A percentile compares a stretch with the other conserved stretches of the same genome.
phyloP scores from a whole-genome alignment of 1,139 yeast species.

The Hyphopichia pseudoburtonii region DNA sequence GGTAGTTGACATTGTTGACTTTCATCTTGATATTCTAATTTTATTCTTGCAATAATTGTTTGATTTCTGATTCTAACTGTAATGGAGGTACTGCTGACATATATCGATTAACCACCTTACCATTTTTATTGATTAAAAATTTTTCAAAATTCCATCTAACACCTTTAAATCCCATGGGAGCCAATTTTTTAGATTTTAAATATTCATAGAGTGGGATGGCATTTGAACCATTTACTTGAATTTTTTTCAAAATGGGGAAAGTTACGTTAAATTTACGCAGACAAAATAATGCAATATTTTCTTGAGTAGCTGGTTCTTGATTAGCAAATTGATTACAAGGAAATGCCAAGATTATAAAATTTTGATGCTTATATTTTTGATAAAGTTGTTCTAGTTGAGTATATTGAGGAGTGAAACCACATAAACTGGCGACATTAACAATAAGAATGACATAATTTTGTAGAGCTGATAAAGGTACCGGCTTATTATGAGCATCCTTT shows the following conservation, averaged over 20 bases:
- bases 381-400: constrained; percentile 33
- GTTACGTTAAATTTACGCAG: constrained; percentile 60
- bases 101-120: constrained; percentile 71
- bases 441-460: constrained; percentile 36
- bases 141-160: constrained; percentile 96
- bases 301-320: constrained; percentile 80
- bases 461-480: constrained; percentile 16
- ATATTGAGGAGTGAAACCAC: constrained; percentile 48
- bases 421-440: constrained; percentile 47
- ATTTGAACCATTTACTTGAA: constrained; percentile 35
- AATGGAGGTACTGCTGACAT: constrained; percentile 69
- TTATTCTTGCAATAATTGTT: constrained; percentile 15
- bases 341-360: constrained; percentile 38
- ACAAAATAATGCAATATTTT: constrained; percentile 65
- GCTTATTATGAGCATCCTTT: constrained; percentile 14
- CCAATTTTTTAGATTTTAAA: constrained; percentile 34
- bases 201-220: constrained; percentile 30
- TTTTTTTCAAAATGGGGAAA: constrained; percentile 40
- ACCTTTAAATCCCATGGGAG: constrained; percentile 73
- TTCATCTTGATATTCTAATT: no score
- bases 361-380: constrained; percentile 28
- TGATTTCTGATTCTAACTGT: constrained; percentile 50
- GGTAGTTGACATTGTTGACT: no score
- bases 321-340: constrained; percentile 57
- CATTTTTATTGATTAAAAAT: constrained; percentile 71